Evolutionary conservation across 352 stramenopile species (phyloP).

Genomic region (Phytopythium cucurbitacearum): DNA sequence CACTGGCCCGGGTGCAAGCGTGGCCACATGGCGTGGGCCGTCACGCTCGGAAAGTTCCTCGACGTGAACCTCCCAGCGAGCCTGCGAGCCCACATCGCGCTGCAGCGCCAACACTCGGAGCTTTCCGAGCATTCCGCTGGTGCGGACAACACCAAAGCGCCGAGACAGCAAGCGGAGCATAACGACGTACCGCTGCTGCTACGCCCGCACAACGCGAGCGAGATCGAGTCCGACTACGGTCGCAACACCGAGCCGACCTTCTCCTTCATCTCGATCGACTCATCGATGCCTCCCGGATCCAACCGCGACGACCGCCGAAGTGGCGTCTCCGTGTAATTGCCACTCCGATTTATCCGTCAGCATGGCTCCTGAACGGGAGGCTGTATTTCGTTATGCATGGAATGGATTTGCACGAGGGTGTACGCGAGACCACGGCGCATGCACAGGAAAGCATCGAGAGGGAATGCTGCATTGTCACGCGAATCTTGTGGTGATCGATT

Average conservation of each 20-base stretch:
- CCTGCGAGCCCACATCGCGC: constrained; percentile 7
- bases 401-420: too few species aligned
- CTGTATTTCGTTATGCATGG: too few species aligned
- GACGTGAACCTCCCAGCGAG: constrained; percentile 33
- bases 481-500: too few species aligned
- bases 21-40: constrained; percentile 33
- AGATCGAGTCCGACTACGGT: constrained; percentile 17
- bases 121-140: constrained; percentile 12
- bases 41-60: constrained; percentile 48
- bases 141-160: constrained; percentile 7
- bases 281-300: constrained; percentile 5
- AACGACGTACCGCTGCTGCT: not conserved
- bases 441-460: too few species aligned
- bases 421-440: too few species aligned
- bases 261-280: constrained; percentile 30
- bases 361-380: too few species aligned
- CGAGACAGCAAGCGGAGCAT: too few species aligned
- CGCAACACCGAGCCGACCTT: constrained; percentile 24
- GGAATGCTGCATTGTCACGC: too few species aligned
- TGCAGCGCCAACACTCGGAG: constrained; percentile 11
- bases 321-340: too few species aligned
- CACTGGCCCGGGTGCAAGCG: constrained; percentile 46
- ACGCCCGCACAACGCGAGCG: constrained; percentile 6
- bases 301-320: too few species aligned
- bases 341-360: too few species aligned